Conservation (phyloP, 805 yeast genomes). For the Lipomyces mesembrius region DNA sequence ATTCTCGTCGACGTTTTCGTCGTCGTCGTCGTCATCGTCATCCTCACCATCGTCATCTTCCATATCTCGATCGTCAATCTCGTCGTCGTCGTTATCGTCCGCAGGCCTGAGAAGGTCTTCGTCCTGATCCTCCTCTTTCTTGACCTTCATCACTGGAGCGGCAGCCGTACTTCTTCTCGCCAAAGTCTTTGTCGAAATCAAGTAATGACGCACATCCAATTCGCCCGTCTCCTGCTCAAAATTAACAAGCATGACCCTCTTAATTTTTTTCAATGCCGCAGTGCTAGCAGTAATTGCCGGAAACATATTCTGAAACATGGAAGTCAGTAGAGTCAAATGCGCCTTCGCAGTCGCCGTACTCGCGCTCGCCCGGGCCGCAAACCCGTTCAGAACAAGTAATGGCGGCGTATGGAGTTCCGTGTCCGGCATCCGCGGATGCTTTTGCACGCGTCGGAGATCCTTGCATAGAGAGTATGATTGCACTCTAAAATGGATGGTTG, state of each 20-base stretch:
- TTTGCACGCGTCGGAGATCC: constrained; percentile 73
- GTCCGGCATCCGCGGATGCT: constrained; percentile 72
- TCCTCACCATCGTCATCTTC: constrained; percentile 18
- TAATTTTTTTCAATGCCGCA: constrained; percentile 73
- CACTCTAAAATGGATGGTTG: constrained; percentile 83
- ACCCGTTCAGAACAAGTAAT: constrained; percentile 89
- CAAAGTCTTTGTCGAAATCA: constrained; percentile 74
- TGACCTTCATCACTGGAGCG: constrained; percentile 13
- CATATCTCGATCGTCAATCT: constrained; percentile 21
- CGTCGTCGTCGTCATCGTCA: constrained; percentile 13
- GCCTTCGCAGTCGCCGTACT: constrained; percentile 65
- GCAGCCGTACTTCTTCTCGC: constrained; percentile 3
- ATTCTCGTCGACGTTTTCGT: constrained; percentile 29
- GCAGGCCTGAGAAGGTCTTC: background rate
- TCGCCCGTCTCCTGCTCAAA: constrained; percentile 70
- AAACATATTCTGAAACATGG: constrained; percentile 92
- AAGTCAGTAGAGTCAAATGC: constrained; percentile 58
- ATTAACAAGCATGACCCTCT: constrained; percentile 82
- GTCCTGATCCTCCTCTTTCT: constrained; percentile 26
- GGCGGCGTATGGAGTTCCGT: constrained; percentile 80
- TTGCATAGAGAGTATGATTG: constrained; percentile 76
- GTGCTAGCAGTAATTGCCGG: constrained; percentile 90
- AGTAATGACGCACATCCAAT: constrained; percentile 86
- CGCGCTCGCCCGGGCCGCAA: constrained; percentile 64
- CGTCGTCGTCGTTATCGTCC: constrained; percentile 12